phyloP scores from a whole-genome alignment of 164 flowering plant species.

The Stephania yunnanensis region DNA sequence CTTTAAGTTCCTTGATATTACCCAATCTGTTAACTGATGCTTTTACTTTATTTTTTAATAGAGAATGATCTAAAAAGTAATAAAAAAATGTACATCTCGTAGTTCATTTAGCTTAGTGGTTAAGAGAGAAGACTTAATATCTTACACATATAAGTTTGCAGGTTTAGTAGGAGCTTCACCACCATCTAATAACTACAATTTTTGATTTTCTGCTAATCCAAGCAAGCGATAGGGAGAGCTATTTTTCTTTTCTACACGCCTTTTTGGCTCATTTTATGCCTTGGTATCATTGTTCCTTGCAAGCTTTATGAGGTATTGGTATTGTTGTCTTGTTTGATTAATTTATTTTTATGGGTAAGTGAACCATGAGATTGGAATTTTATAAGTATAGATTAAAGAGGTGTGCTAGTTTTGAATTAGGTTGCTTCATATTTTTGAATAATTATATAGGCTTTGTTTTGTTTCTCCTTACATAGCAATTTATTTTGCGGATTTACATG shows the following conservation, averaged over 20 bases:
- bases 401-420: background rate
- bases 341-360: background rate
- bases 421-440: too few relatives aligned
- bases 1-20: too few relatives aligned
- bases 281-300: conserved; percentile 83
- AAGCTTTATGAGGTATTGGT: conserved; percentile 73
- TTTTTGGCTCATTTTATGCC: conserved; percentile 91
- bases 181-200: conserved; percentile 20
- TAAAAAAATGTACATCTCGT: too few relatives aligned
- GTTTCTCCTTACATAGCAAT: background rate
- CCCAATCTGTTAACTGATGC: too few relatives aligned
- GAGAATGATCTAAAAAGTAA: too few relatives aligned
- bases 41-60: too few relatives aligned
- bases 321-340: background rate
- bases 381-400: background rate
- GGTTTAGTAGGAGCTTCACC: conserved; percentile 10
- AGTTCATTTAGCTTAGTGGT: conserved; percentile 4
- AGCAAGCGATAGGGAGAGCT: conserved; percentile 98
- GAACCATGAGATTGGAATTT: background rate
- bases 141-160: conserved; percentile 38
- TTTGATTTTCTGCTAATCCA: conserved; percentile 76
- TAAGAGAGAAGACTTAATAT: conserved; percentile 48
- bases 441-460: too few relatives aligned
- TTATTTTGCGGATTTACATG: background rate
- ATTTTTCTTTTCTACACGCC: conserved; percentile 80